phyloP scores from a whole-genome alignment of 129 eudicot species.

The Flaveria ramosissima region DNA sequence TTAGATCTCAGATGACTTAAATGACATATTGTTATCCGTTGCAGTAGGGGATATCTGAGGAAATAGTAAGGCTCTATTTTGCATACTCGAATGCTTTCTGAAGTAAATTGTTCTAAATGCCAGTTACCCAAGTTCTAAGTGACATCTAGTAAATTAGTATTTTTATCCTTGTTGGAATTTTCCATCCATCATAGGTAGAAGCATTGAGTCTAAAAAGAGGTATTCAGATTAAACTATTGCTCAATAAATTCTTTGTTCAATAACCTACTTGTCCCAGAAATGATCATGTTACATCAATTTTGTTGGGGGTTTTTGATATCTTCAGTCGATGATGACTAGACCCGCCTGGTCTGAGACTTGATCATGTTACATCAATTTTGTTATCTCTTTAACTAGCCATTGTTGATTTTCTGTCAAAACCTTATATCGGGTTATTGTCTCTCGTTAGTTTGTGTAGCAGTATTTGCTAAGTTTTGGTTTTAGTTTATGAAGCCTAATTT shows the following conservation, averaged over 20 bases:
- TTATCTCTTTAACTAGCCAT: too few relatives aligned
- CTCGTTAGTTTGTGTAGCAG: too few relatives aligned
- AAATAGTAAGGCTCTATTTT: neutral
- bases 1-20: neutral
- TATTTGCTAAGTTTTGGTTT: too few relatives aligned
- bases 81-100: neutral
- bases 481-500: too few relatives aligned
- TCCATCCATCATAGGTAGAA: neutral
- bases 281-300: too few relatives aligned
- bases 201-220: neutral
- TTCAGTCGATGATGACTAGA: too few relatives aligned
- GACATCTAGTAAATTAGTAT: neutral
- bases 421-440: too few relatives aligned
- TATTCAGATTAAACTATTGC: slow-evolving; percentile 4
- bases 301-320: too few relatives aligned
- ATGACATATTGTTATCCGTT: neutral
- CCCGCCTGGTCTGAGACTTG: too few relatives aligned
- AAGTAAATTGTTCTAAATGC: slow-evolving; percentile 12
- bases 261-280: slow-evolving; percentile 14
- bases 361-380: too few relatives aligned
- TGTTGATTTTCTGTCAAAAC: too few relatives aligned
- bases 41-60: neutral
- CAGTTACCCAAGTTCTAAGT: slow-evolving; percentile 1
- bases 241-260: neutral
- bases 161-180: neutral